A percentile compares a stretch with the other conserved stretches of the same genome.
These are phyloP conservation scores for Naganishia vaughanmartiniae DNA, from an alignment of 768 basidiomycete genomes.

Conservation along the genomic window DNA sequence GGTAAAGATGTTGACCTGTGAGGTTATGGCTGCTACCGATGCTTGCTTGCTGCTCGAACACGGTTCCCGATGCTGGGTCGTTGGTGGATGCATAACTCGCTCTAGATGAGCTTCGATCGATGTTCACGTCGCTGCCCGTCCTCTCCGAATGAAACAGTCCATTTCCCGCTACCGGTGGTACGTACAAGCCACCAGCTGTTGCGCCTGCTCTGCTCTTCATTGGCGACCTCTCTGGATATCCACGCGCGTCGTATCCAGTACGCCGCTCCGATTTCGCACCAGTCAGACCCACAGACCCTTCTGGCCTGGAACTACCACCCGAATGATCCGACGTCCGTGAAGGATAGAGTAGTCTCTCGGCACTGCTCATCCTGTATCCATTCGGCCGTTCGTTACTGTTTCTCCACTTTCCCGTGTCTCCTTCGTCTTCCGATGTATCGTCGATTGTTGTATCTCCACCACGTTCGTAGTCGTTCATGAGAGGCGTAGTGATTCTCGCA, in stretches of 20 bases:
- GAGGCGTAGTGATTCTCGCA: slow-evolving; percentile 18
- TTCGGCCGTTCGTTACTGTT: neutral
- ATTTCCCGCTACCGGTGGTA: neutral
- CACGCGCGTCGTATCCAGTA: slow-evolving; percentile 26
- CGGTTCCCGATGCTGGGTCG: slow-evolving; percentile 1
- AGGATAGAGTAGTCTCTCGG: slow-evolving; percentile 32
- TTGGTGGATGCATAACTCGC: slow-evolving; percentile 18
- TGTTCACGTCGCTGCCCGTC: neutral
- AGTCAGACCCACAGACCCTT: neutral
- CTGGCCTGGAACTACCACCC: slow-evolving; percentile 5
- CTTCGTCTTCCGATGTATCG: slow-evolving; percentile 32
- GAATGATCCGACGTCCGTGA: slow-evolving; percentile 13
- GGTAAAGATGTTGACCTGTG: slow-evolving; percentile 4
- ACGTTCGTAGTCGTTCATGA: slow-evolving; percentile 19
- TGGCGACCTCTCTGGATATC: slow-evolving; percentile 23
- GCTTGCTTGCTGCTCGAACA: neutral
- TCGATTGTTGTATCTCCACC: slow-evolving; percentile 24
- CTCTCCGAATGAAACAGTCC: slow-evolving; percentile 2
- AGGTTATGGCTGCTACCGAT: neutral
- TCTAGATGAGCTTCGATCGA: slow-evolving; percentile 6
- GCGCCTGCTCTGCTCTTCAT: slow-evolving; percentile 5
- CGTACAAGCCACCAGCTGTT: neutral
- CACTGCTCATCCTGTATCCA: slow-evolving; percentile 20
- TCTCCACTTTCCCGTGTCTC: slow-evolving; percentile 29
- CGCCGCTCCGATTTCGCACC: slow-evolving; percentile 1